These are phyloP conservation scores for Sporopachydermia cereana DNA, from an alignment of 1,139 yeast species.

Conservation along the genomic window DNA sequence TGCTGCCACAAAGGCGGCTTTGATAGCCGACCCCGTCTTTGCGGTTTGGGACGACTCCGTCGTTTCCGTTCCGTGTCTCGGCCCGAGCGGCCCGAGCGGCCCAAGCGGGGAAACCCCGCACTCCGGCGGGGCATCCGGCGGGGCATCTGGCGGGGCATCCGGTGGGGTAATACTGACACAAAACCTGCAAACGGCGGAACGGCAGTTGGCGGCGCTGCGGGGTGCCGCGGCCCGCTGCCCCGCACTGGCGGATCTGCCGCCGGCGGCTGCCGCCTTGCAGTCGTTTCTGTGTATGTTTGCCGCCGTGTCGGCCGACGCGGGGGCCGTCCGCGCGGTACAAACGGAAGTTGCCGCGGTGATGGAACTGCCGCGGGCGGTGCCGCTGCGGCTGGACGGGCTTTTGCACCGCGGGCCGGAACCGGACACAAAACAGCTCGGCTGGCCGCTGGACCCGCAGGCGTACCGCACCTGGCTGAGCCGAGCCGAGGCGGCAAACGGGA, in stretches of 20 bases:
- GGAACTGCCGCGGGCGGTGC: conserved; percentile 4
- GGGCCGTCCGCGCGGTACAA: not conserved
- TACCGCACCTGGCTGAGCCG: conserved; percentile 9
- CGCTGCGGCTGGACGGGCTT: not conserved
- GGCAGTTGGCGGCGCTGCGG: not conserved
- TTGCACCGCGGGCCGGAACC: conserved; percentile 8
- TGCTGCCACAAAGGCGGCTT: not conserved
- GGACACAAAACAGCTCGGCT: too few relatives aligned
- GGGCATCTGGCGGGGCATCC: conserved; percentile 2
- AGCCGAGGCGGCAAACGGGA: conserved; percentile 8
- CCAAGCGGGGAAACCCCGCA: conserved; percentile 5
- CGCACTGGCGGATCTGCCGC: not conserved
- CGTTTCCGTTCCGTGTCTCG: conserved; percentile 31
- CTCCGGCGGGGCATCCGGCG: conserved; percentile 1
- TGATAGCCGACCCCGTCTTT: conserved; percentile 30
- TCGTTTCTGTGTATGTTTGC: conserved; percentile 1
- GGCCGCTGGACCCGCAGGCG: conserved; percentile 8
- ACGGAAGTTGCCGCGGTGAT: not conserved
- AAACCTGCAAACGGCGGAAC: not conserved
- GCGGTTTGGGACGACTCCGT: conserved; percentile 38
- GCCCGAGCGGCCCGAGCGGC: conserved; percentile 7
- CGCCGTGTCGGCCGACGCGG: conserved; percentile 4
- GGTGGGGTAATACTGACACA: conserved; percentile 16
- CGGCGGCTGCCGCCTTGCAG: conserved; percentile 13
- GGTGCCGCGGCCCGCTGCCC: not conserved